These are phyloP conservation scores for Gardenia jasminoides DNA, from an alignment of 257 asterid genomes.

Conservation along the genomic window DNA sequence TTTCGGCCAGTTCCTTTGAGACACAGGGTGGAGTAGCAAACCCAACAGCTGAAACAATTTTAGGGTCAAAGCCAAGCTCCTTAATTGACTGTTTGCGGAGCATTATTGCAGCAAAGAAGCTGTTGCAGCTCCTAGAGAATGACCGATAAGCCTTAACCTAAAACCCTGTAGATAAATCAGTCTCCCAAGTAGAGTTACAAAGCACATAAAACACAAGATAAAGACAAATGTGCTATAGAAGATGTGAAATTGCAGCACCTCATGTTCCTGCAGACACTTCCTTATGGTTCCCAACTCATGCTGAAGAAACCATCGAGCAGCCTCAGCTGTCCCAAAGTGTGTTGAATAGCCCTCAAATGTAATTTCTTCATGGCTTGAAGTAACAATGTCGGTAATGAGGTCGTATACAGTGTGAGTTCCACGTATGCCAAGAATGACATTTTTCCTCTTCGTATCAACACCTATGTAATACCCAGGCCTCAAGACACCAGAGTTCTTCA, in stretches of 20 bases:
- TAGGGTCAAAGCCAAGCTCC: constrained; percentile 90
- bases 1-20: constrained; percentile 85
- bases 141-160: constrained; percentile 99
- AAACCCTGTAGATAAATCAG: constrained; percentile 85
- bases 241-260: constrained; percentile 46
- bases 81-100: constrained; percentile 58
- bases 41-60: constrained; percentile 73
- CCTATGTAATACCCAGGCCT: constrained; percentile 94
- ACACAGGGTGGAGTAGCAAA: constrained; percentile 94
- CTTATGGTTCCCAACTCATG: constrained; percentile 73
- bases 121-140: constrained; percentile 93
- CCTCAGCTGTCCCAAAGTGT: constrained; percentile 94
- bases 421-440: constrained; percentile 83
- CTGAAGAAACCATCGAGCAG: constrained; percentile 86
- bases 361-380: constrained; percentile 81
- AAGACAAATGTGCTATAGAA: constrained; percentile 7
- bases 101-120: constrained; percentile 94
- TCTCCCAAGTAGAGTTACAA: constrained; percentile 20
- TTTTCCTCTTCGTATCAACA: constrained; percentile 66
- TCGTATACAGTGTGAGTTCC: constrained; percentile 92
- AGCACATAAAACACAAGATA: not conserved
- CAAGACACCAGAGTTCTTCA: constrained; percentile 65
- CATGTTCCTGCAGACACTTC: constrained; percentile 63
- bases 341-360: constrained; percentile 77
- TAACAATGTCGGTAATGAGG: constrained; percentile 74